Evolutionary conservation across 1,284 basidiomycete species (phyloP).

Genomic region (Somion occarium): DNA sequence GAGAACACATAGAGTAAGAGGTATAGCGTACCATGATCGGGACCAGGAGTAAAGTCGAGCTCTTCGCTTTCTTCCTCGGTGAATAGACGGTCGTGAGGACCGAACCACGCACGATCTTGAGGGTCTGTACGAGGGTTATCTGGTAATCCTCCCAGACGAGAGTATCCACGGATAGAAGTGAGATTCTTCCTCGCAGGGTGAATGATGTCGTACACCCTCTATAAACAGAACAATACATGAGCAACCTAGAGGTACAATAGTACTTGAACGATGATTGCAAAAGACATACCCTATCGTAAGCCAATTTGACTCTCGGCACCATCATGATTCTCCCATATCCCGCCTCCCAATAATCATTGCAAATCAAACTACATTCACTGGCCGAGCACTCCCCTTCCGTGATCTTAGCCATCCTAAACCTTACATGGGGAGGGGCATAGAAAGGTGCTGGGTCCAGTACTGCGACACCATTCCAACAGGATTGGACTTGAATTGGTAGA

Average conservation of each 20-base stretch:
- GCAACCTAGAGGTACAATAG: neutral
- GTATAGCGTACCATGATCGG: conserved; percentile 71
- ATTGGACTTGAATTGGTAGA: conserved; percentile 90
- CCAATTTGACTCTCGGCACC: conserved; percentile 93
- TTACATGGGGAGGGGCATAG: conserved; percentile 83
- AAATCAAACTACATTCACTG: conserved; percentile 90
- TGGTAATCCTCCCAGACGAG: conserved; percentile 84
- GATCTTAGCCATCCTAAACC: conserved; percentile 88
- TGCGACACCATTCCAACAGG: conserved; percentile 96
- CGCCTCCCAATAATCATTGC: conserved; percentile 91
- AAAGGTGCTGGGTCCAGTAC: conserved; percentile 90
- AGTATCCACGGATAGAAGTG: conserved; percentile 90
- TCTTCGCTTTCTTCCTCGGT: conserved; percentile 78
- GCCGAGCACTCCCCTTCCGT: conserved; percentile 87
- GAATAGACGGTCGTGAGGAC: conserved; percentile 91
- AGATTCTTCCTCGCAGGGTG: conserved; percentile 86
- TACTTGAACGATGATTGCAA: neutral
- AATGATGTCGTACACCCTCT: conserved; percentile 91
- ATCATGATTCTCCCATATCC: conserved; percentile 95
- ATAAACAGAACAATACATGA: conserved; percentile 8
- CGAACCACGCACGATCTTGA: conserved; percentile 92
- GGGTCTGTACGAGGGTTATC: conserved; percentile 94
- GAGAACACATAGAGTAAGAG: neutral
- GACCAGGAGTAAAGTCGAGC: conserved; percentile 74
- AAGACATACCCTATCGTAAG: conserved; percentile 77